Conservation (phyloP, 192 early-diverging fungal species). For the Thoreauomyces humboldtii region DNA sequence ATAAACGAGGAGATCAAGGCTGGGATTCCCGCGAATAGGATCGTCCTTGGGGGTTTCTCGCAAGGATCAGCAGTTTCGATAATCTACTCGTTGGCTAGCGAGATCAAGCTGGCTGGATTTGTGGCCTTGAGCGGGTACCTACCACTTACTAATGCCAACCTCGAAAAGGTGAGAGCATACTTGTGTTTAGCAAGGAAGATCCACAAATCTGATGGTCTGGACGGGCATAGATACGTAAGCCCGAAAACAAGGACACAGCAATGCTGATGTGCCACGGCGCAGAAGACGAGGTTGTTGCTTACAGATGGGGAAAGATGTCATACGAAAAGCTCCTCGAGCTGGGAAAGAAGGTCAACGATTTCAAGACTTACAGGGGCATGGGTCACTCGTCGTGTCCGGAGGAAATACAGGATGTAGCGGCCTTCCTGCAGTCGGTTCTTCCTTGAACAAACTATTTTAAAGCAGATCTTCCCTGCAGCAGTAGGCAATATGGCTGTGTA, state of each 20-base stretch:
- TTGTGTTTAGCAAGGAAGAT: not conserved
- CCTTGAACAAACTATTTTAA: too few relatives aligned
- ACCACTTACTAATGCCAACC: constrained; percentile 53
- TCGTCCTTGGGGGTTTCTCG: constrained; percentile 92
- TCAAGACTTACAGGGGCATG: constrained; percentile 80
- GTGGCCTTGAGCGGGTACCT: constrained; percentile 79
- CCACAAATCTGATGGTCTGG: not conserved
- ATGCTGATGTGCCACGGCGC: constrained; percentile 86
- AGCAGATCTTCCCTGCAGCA: too few relatives aligned
- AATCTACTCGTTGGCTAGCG: constrained; percentile 67
- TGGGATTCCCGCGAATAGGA: constrained; percentile 76
- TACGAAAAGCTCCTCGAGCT: constrained; percentile 56
- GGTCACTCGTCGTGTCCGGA: constrained; percentile 65
- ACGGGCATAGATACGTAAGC: not conserved
- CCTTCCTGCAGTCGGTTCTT: constrained; percentile 52
- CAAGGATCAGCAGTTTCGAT: constrained; percentile 80
- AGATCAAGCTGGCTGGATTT: constrained; percentile 66
- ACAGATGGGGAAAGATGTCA: constrained; percentile 69
- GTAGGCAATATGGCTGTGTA: too few relatives aligned
- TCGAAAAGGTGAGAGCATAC: constrained; percentile 27
- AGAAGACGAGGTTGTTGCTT: constrained; percentile 68
- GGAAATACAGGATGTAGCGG: constrained; percentile 68
- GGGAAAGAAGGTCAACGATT: constrained; percentile 62
- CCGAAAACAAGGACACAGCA: constrained; percentile 53
- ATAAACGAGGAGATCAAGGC: constrained; percentile 73